Evolutionary conservation across 768 basidiomycete genomes (phyloP).

Genomic region (Rhodotorula toruloides): DNA sequence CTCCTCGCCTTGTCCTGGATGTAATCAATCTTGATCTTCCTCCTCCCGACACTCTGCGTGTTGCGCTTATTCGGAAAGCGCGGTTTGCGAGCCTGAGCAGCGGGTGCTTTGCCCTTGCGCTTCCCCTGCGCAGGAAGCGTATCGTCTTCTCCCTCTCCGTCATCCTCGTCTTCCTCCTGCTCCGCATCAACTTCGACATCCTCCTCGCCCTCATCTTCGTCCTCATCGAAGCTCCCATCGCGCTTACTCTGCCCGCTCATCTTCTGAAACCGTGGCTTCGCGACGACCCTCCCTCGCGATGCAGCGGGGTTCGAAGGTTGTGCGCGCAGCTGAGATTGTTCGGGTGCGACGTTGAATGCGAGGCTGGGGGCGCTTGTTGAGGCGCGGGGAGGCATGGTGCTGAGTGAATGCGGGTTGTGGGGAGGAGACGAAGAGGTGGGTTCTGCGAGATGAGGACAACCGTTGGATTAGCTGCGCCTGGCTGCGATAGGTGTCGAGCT

Average conservation of each 20-base stretch:
- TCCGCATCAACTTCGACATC: neutral
- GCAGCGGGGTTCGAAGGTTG: too few species aligned
- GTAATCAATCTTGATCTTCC: constrained; percentile 31
- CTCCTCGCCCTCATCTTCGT: neutral
- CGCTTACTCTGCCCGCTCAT: constrained; percentile 13
- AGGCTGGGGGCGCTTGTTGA: too few species aligned
- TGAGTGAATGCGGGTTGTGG: too few species aligned
- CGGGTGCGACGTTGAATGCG: too few species aligned
- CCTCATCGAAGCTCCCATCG: neutral
- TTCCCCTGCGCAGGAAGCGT: neutral
- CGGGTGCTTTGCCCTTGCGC: neutral
- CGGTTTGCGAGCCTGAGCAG: neutral
- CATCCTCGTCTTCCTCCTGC: neutral
- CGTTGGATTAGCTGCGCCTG: too few species aligned
- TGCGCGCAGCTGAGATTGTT: too few species aligned
- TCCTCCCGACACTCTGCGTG: constrained; percentile 29
- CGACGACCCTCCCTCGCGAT: neutral
- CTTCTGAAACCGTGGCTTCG: neutral
- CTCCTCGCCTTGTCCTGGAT: constrained; percentile 36
- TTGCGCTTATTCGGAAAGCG: constrained; percentile 35
- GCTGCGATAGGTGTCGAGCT: too few species aligned
- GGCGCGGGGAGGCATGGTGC: too few species aligned
- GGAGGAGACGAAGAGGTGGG: too few species aligned
- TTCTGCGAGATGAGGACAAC: too few species aligned
- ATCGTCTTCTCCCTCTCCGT: neutral